These are phyloP conservation scores for Rutidosis leptorrhynchoides DNA, from an alignment of 129 eudicot genomes.

Conservation along the genomic window DNA sequence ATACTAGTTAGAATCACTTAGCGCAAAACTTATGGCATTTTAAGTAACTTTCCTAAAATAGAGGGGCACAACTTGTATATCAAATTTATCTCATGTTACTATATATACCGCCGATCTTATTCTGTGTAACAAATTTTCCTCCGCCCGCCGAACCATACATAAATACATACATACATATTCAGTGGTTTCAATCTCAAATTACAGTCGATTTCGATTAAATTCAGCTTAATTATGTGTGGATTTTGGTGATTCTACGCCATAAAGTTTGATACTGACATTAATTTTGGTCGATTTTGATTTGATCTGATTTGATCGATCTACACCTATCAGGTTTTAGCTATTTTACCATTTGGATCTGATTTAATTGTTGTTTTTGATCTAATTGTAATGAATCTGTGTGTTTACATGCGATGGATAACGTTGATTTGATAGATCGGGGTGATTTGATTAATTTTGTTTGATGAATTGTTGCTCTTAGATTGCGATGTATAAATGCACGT, in stretches of 20 bases:
- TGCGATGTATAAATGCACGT: conserved; percentile 3
- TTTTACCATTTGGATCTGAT: conserved; percentile 38
- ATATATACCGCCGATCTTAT: conserved; percentile 20
- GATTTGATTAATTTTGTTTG: conserved; percentile 22
- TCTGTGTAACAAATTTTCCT: conserved; percentile 24
- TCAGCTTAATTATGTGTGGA: conserved; percentile 18
- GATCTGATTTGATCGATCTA: conserved; percentile 31
- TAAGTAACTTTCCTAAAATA: conserved; percentile 25
- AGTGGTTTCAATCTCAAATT: not conserved
- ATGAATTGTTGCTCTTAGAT: conserved; percentile 22
- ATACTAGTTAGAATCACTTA: conserved; percentile 31
- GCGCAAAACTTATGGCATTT: conserved; percentile 33
- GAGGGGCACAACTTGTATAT: conserved; percentile 24
- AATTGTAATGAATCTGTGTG: conserved; percentile 9
- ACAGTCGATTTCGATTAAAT: conserved; percentile 9
- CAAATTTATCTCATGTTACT: not conserved
- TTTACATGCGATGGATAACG: conserved; percentile 12
- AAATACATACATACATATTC: not conserved
- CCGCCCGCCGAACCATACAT: conserved; percentile 51
- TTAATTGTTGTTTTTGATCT: conserved; percentile 5
- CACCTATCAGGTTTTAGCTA: conserved; percentile 19
- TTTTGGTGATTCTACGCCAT: conserved; percentile 14
- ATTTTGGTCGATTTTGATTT: conserved; percentile 18
- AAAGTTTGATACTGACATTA: conserved; percentile 17
- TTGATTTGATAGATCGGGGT: conserved; percentile 32